Evolutionary conservation across 345 rosid species (phyloP).

Genomic region (Eutrema heterophyllum): DNA sequence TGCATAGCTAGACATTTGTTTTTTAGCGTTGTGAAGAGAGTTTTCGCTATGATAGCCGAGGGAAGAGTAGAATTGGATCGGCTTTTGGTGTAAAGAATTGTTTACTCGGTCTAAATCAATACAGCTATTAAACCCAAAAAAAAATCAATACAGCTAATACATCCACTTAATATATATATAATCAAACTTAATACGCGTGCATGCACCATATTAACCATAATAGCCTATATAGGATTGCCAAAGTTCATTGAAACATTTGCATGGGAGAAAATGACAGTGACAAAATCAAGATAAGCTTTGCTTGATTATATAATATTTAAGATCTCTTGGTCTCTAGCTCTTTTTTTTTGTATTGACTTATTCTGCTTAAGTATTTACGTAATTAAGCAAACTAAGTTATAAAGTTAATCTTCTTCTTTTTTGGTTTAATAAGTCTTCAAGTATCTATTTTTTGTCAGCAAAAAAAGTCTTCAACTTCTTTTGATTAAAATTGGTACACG

Average conservation of each 20-base stretch:
- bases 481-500: neutral
- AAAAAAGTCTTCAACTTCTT: neutral
- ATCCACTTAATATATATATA: neutral
- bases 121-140: too few relatives aligned
- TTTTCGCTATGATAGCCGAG: too few relatives aligned
- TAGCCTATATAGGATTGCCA: constrained; percentile 15
- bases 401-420: neutral
- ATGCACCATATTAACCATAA: neutral
- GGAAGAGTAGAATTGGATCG: too few relatives aligned
- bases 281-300: neutral
- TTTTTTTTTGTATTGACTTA: neutral
- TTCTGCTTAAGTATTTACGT: neutral
- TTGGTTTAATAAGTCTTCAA: too few relatives aligned
- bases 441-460: neutral
- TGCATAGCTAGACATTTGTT: too few relatives aligned
- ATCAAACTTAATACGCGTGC: constrained; percentile 7
- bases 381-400: neutral
- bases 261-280: constrained; percentile 1
- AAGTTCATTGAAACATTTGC: constrained; percentile 4
- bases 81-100: too few relatives aligned
- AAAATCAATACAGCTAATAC: constrained; percentile 6
- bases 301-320: neutral
- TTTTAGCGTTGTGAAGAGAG: too few relatives aligned
- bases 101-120: constrained; percentile 7
- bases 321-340: neutral